Evolutionary conservation across 2,329 filamentous ascomycete species (phyloP).

Genomic region (Cordyceps farinosa): DNA sequence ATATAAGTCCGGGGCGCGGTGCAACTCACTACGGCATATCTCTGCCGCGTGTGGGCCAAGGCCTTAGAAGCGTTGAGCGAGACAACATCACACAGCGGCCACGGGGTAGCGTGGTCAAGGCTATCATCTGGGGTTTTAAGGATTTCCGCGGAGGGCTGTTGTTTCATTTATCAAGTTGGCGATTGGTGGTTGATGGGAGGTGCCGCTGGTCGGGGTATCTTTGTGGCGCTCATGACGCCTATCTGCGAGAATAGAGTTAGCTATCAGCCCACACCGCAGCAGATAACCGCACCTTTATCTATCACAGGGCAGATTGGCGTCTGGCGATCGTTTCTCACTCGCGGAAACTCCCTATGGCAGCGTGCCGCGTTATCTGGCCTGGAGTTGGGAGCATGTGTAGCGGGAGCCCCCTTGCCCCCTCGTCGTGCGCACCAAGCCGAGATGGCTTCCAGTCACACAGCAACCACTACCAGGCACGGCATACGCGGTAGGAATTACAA

Average conservation of each 20-base stretch:
- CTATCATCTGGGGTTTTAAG: not conserved
- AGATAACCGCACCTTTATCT: constrained; percentile 4
- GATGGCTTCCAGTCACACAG: not conserved
- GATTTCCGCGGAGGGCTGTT: constrained; percentile 9
- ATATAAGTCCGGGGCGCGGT: constrained; percentile 11
- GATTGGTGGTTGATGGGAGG: not conserved
- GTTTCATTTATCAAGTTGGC: not conserved
- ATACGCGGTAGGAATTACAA: not conserved
- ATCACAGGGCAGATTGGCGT: not conserved
- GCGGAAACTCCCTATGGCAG: not conserved
- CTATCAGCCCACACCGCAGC: not conserved
- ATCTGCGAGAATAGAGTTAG: constrained; percentile 7
- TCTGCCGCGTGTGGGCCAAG: constrained; percentile 12
- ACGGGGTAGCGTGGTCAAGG: not conserved
- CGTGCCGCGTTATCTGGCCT: not conserved
- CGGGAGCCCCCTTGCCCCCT: not conserved
- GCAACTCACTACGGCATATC: constrained; percentile 14
- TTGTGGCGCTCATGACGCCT: constrained; percentile 10
- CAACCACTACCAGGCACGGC: not conserved
- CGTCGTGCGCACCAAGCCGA: not conserved
- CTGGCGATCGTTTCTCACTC: constrained; percentile 1
- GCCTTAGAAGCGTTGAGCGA: not conserved
- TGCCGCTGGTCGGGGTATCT: not conserved
- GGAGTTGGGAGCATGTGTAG: not conserved
- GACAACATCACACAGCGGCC: not conserved